Evolutionary conservation across 805 yeast genomes (phyloP).

Genomic region (Lipomyces sp.): DNA sequence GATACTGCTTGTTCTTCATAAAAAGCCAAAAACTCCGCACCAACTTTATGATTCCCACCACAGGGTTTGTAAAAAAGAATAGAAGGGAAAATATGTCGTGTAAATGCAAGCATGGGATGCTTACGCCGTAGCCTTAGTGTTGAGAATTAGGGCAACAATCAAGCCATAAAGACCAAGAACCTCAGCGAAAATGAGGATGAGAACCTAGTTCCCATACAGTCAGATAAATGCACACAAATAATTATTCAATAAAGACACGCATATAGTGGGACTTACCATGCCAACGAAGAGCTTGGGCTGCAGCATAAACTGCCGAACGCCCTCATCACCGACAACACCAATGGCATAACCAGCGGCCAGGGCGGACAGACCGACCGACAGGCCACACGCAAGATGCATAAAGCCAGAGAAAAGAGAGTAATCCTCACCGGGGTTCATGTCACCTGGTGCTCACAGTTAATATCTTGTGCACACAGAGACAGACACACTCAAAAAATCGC

Average conservation of each 20-base stretch:
- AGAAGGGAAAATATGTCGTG: not conserved
- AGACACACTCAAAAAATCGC: constrained; percentile 36
- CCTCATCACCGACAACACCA: constrained; percentile 91
- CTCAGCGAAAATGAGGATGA: constrained; percentile 86
- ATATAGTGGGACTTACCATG: constrained; percentile 51
- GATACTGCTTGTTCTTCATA: too few relatives aligned
- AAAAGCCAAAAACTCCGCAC: too few relatives aligned
- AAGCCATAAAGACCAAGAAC: constrained; percentile 95
- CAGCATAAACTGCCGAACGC: constrained; percentile 82
- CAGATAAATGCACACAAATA: too few relatives aligned
- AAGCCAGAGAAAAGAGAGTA: constrained; percentile 80
- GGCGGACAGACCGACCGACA: constrained; percentile 94
- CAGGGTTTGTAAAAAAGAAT: not conserved
- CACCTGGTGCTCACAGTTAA: constrained; percentile 49
- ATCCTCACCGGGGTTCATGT: constrained; percentile 25
- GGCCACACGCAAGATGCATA: constrained; percentile 95
- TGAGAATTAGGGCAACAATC: constrained; percentile 94
- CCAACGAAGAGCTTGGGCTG: constrained; percentile 88
- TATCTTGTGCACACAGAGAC: constrained; percentile 50
- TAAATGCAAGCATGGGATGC: not conserved
- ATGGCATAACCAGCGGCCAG: constrained; percentile 95
- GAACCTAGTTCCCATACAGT: constrained; percentile 51
- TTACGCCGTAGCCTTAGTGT: constrained; percentile 79
- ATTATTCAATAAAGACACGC: too few relatives aligned
- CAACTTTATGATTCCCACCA: not conserved